Base-by-base conservation (phyloP, 2,329 filamentous ascomycete genomes). In the Aspergillus neoniger region DNA sequence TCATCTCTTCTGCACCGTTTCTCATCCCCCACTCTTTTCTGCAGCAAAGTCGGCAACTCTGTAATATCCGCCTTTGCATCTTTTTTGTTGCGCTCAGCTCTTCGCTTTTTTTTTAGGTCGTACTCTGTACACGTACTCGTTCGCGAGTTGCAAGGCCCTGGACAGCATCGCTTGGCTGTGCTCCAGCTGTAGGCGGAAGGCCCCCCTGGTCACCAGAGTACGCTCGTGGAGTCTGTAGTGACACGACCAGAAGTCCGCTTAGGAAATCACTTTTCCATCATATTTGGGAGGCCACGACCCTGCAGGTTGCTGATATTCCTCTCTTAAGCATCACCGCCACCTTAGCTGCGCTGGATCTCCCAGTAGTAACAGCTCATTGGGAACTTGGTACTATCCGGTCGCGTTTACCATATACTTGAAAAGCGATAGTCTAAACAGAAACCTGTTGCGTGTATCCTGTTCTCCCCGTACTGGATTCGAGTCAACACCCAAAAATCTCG, bases 141-240 rank as follows among this genome's bases (percentile, higher is more conserved):
- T 69, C 67, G 70, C 68, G 65, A 70, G 67, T 71, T 66, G 66
- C 64, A 63, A 63, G 60, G 61, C 63, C 64, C 67, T 68, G 69
- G 64, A 67, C 64, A 69, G 63, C 62, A 68, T 71, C 72, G 67
- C 71, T 76, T 74, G 69, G 69, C 72, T 73, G 71, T 75, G 72
- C 74, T 67, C 64, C 72, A 74, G 74, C 74, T 75, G 74, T 76
- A 76, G 73, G 73, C 69, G 68, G 68, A 69, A 70, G 62, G 64
- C 65, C 66, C 65, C 67, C 68, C 63, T 65, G 63, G 66, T 70
- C 69, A 57, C 69, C 68, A 73, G 67, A 70, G 68, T 69, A 64
- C 67, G 67, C 67, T 72, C 64, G 70, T 70, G 70, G 65, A 68
- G 67, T 73, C 74, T 68, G 74, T 77, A 77, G 75, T 74, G 74